Conservation (phyloP, 371 early-diverging fungal species). For the Rhizopus delemar region DNA sequence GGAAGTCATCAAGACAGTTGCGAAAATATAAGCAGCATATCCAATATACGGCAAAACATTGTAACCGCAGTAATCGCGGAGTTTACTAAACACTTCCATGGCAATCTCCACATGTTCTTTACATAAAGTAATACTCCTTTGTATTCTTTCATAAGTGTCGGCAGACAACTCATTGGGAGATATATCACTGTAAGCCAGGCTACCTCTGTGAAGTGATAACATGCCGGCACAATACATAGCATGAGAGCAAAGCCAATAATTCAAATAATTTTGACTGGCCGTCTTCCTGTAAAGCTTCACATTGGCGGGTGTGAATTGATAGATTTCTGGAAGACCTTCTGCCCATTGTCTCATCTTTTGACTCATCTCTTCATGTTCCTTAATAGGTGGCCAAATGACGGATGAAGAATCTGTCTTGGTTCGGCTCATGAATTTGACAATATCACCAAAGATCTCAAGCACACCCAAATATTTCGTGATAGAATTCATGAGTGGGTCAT, state of each 20-base stretch:
- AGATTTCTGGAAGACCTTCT: conserved; percentile 28
- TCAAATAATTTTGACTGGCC: conserved; percentile 38
- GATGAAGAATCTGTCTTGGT: conserved; percentile 34
- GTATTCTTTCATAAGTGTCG: conserved; percentile 26
- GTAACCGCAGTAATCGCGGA: conserved; percentile 39
- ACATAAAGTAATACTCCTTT: conserved; percentile 31
- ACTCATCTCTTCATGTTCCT: conserved; percentile 48
- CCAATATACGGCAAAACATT: conserved; percentile 51
- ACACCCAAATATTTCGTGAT: conserved; percentile 32
- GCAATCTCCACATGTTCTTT: conserved; percentile 38
- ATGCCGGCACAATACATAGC: conserved; percentile 42
- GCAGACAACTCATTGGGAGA: conserved; percentile 18
- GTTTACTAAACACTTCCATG: conserved; percentile 35
- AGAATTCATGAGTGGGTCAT: conserved; percentile 38
- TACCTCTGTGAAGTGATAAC: conserved; percentile 44
- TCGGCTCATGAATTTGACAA: conserved; percentile 52
- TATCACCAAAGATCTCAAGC: conserved; percentile 50
- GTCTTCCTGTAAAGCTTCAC: conserved; percentile 24
- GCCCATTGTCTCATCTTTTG: conserved; percentile 39
- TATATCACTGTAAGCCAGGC: conserved; percentile 46
- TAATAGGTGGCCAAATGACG: conserved; percentile 53
- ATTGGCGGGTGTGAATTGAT: conserved; percentile 30
- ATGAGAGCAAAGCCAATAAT: conserved; percentile 44
- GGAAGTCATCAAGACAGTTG: conserved; percentile 50
- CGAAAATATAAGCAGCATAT: conserved; percentile 50